phyloP scores from a whole-genome alignment of 2,329 filamentous ascomycete species.

The Aspergillus candidus region DNA sequence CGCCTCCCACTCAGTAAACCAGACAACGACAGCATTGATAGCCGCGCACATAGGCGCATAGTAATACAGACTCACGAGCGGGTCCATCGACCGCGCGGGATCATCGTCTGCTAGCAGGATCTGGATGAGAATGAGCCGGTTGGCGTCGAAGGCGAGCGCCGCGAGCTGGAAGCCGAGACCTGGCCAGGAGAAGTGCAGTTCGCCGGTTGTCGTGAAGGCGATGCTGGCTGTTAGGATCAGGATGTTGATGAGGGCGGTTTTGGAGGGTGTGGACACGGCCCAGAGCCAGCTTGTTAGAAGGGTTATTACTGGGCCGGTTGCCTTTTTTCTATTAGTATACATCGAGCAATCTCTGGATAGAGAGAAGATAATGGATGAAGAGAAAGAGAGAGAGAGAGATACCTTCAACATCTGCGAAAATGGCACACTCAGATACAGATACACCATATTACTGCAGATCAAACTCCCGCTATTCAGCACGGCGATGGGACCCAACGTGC shows the following conservation, averaged over 20 bases:
- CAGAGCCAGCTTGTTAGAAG: conserved; percentile 80
- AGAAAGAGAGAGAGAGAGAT: conserved; percentile 22
- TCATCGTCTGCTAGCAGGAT: conserved; percentile 65
- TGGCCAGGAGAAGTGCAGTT: conserved; percentile 70
- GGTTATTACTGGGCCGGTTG: conserved; percentile 88
- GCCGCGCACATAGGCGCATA: conserved; percentile 73
- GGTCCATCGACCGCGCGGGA: conserved; percentile 66
- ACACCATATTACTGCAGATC: conserved; percentile 92
- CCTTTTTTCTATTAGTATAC: conserved; percentile 46
- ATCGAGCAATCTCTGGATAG: background rate
- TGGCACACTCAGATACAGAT: conserved; percentile 85
- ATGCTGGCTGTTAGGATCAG: conserved; percentile 89
- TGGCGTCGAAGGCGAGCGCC: conserved; percentile 69
- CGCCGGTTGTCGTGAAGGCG: conserved; percentile 81
- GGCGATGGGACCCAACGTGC: conserved; percentile 87
- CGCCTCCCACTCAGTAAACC: conserved; percentile 58
- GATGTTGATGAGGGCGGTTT: conserved; percentile 81
- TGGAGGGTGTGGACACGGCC: conserved; percentile 69
- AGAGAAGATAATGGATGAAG: background rate
- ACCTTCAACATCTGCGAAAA: conserved; percentile 99
- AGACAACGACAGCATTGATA: conserved; percentile 65
- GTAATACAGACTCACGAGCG: conserved; percentile 80
- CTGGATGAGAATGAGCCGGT: conserved; percentile 75
- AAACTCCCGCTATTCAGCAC: conserved; percentile 90
- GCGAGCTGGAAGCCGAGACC: conserved; percentile 61